Percentiles rank a stretch among this genome's conserved stretches.
Conservation (phyloP, 2,329 filamentous ascomycete species). For the Aspergillus amoenus region DNA sequence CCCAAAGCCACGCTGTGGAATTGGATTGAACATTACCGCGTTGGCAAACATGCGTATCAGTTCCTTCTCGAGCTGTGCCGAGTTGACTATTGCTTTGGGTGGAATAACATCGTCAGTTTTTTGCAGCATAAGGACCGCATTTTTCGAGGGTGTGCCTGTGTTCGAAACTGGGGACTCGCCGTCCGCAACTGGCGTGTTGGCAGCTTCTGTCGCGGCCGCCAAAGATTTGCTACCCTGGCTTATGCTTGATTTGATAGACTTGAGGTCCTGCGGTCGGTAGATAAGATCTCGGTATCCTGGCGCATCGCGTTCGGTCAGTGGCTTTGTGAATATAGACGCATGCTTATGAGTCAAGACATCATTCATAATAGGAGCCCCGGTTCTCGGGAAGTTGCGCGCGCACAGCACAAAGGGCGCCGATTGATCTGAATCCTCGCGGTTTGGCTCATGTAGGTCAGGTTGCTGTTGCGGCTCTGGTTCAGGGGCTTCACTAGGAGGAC, state of each 20-base stretch:
- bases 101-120: constrained; percentile 76
- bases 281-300: constrained; percentile 75
- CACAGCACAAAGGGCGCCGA: constrained; percentile 40
- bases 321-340: constrained; percentile 76
- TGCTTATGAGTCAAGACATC: constrained; percentile 75
- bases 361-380: constrained; percentile 70
- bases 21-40: constrained; percentile 96
- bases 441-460: constrained; percentile 27
- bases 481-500: constrained; percentile 33
- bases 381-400: constrained; percentile 58
- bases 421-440: constrained; percentile 29
- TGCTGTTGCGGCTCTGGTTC: constrained; percentile 27
- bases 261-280: constrained; percentile 73
- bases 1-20: constrained; percentile 70
- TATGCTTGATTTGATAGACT: constrained; percentile 73
- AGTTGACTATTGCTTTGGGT: constrained; percentile 89
- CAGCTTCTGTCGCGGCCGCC: constrained; percentile 53
- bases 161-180: constrained; percentile 49
- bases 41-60: constrained; percentile 97
- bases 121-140: constrained; percentile 42
- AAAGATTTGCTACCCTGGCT: constrained; percentile 47
- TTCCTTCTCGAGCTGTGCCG: constrained; percentile 86
- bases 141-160: constrained; percentile 38
- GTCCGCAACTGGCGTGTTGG: constrained; percentile 64
- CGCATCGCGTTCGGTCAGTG: constrained; percentile 71